Base-by-base conservation (phyloP, 176 grass and related monocot species). In the Poa annua region DNA sequence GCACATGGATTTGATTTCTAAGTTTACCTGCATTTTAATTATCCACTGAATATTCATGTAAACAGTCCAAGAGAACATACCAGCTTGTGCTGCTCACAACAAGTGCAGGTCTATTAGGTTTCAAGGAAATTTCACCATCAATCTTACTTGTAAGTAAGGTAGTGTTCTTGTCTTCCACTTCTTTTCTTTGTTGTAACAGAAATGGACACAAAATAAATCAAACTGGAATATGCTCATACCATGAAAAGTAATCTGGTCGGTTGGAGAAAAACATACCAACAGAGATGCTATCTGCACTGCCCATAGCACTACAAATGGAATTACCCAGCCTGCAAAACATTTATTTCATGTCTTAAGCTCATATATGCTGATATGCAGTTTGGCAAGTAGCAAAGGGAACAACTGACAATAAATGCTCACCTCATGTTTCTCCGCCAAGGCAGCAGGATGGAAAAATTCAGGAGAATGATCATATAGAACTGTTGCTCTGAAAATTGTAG, bases 11-110 rank as follows among this genome's bases (percentile, higher is more conserved):
- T 55, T 53, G 35, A 17, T 67, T 81, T 22, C 14, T 57, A 50
- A 41, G 47, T 33, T 29, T 33, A 34, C 20, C 72, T 45, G 6
- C 8, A 73, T 74, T 55, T 66, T 9, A 60, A 67, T 22, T 75
- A 83, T 75, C 51, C 20, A 7, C n/a, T 81, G 13, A 21, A 26
- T 42, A 84, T 49, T 77, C 59, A 36, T 2, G 49, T 54, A 35
- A 83, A 45, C 9, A 50, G 66, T 79, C 42, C 48, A 79, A 75
- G 42, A 91, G 54, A 92, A 76, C 91, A 77, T 29, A 99, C 97
- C 93, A 99, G 57, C 97, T 99, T 84, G 97, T 96, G 84, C 97
- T 96, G 86, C 97, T 99, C 61, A 99, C 93, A 69, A 99, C 74
- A 87, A 99, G 80, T 78, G 91, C 93, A 0, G 93, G 96, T 33